Conservation (phyloP, 2,329 filamentous ascomycete genomes). For the Pezicula neosporulosa region DNA sequence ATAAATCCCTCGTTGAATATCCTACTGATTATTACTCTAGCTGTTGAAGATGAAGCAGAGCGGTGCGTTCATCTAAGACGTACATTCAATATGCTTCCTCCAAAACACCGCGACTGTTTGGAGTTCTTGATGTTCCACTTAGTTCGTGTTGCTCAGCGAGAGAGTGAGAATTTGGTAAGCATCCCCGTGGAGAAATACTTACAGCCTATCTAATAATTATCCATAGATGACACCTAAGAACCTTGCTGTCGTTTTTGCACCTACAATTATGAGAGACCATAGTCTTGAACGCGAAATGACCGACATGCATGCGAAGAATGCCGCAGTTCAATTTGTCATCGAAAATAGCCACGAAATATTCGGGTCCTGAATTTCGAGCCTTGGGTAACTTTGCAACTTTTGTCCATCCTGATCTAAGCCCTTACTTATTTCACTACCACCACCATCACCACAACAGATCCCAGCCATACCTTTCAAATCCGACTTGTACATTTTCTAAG, state of each 20-base stretch:
- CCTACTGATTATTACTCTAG: constrained; percentile 37
- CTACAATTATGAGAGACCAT: constrained; percentile 91
- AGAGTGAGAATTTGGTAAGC: constrained; percentile 78
- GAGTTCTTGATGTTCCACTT: constrained; percentile 95
- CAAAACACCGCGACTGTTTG: constrained; percentile 81
- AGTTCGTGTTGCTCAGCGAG: constrained; percentile 76
- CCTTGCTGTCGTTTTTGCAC: constrained; percentile 93
- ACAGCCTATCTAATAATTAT: constrained; percentile 19
- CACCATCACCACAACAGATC: background rate
- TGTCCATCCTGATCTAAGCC: background rate
- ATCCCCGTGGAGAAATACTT: background rate
- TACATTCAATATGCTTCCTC: constrained; percentile 75
- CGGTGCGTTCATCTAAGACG: constrained; percentile 69
- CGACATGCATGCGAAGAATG: constrained; percentile 91
- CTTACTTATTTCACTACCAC: background rate
- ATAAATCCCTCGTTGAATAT: background rate
- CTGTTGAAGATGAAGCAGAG: constrained; percentile 61
- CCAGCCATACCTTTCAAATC: background rate
- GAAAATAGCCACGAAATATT: constrained; percentile 88
- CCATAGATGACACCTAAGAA: constrained; percentile 90
- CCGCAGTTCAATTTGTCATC: constrained; percentile 87
- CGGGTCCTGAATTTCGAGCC: constrained; percentile 15
- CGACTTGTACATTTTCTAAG: constrained; percentile 12
- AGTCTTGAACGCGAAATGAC: constrained; percentile 93
- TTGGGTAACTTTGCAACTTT: too few species aligned